Evolutionary conservation across 176 grass and related monocot species (phyloP), one percentile per base, ranked within the genome.

Genomic region (Aegilops sharonensis): DNA sequence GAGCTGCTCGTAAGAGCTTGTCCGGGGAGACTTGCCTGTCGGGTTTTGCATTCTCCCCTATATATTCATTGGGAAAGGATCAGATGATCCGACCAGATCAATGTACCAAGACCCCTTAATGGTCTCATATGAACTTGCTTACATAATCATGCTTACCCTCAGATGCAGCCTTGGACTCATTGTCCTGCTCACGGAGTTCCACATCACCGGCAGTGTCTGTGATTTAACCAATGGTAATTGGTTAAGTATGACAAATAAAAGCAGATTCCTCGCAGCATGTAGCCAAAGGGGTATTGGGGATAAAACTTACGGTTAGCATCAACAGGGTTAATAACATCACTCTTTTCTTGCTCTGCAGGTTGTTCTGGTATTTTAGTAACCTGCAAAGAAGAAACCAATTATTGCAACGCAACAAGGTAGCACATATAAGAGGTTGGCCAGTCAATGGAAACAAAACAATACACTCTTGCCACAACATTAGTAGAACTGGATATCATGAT

Each of bases 121-220:
- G 74, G 77, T 81, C 82, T 90, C 81, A 86, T 87, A 89, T 60
- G 40, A 84, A 67, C 87, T 79, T n/a, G 87, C 87, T 83, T 85
- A 84, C 80, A 84, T 86, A 86, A 89, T 89, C 92, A 91, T 98
- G 88, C 94, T 96, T 99, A 96, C 97, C 94, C 87, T 94, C 92
- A 90, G 89, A 73, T 83, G 87, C 80, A 78, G 85, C 83, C n/a
- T 87, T 94, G 1, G 86, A 89, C 25, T 91, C 86, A 78, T 72
- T 89, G 25, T 90, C 90, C 78, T 89, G 90, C 30, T 95, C 93
- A 9, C n/a, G 20, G 63, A 71, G 81, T 31, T 86, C 78, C 76
- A 87, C 85, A 79, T 79, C 72, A 82, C 83, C 88, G 20, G 78
- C 66, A 84, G 71, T 52, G 69, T 87, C 96, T 98, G 88, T 48